Conservation (phyloP, 805 yeast species). For the Lachancea nothofagi region DNA sequence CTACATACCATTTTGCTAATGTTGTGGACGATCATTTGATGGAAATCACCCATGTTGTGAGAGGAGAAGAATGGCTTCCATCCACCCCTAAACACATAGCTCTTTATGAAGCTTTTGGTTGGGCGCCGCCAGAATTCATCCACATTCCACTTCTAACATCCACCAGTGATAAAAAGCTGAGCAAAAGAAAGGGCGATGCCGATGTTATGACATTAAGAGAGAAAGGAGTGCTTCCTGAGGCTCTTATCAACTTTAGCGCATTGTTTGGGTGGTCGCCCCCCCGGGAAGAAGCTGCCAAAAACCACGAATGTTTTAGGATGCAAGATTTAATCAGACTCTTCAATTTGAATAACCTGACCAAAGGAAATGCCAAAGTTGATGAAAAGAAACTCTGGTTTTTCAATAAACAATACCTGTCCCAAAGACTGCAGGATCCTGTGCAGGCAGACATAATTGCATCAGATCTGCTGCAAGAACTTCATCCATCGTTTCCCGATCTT, state of each 20-base stretch:
- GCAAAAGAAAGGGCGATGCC: slow-evolving; percentile 80
- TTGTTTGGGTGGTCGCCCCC: slow-evolving; percentile 94
- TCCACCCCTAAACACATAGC: slow-evolving; percentile 95
- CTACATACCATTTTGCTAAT: slow-evolving; percentile 95
- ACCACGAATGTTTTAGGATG: slow-evolving; percentile 48
- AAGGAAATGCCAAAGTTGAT: slow-evolving; percentile 90
- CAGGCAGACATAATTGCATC: slow-evolving; percentile 36
- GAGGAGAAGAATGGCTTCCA: slow-evolving; percentile 98
- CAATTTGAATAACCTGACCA: slow-evolving; percentile 68
- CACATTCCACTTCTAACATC: slow-evolving; percentile 88
- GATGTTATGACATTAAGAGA: slow-evolving; percentile 56
- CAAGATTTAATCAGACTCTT: slow-evolving; percentile 51
- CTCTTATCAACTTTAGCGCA: slow-evolving; percentile 79
- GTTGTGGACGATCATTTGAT: slow-evolving; percentile 92
- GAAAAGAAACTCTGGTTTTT: slow-evolving; percentile 67
- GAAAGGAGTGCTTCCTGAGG: slow-evolving; percentile 76
- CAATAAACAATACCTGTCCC: slow-evolving; percentile 62
- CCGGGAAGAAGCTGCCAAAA: slow-evolving; percentile 44
- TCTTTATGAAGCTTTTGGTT: slow-evolving; percentile 76
- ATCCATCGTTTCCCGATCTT: slow-evolving; percentile 15
- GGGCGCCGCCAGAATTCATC: slow-evolving; percentile 76
- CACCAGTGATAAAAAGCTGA: slow-evolving; percentile 63
- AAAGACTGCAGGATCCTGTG: slow-evolving; percentile 37
- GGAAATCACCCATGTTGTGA: slow-evolving; percentile 86
- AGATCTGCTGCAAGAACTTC: slow-evolving; percentile 23